A percentile compares a stretch with the other conserved stretches of the same genome.
phyloP scores from a whole-genome alignment of 73 alveolate genomes.

The Blepharisma japonicum region DNA sequence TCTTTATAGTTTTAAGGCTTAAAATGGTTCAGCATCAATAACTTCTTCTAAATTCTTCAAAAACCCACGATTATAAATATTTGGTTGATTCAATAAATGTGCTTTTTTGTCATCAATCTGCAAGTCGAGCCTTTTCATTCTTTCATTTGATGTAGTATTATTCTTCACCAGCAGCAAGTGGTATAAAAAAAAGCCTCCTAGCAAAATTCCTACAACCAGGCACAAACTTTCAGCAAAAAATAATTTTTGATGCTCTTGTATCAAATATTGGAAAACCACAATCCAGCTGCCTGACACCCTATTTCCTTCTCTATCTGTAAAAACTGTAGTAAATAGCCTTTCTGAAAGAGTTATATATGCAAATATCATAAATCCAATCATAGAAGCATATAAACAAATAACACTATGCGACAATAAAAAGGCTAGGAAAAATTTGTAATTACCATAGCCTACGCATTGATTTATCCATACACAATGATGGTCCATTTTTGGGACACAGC shows the following conservation, averaged over 20 bases:
- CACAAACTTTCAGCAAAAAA: constrained; percentile 52
- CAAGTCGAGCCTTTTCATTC: constrained; percentile 38
- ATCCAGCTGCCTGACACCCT: constrained; percentile 44
- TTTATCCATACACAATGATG: constrained; percentile 77
- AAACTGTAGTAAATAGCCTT: constrained; percentile 42
- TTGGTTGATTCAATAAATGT: neutral
- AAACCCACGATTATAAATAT: neutral
- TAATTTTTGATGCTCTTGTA: constrained; percentile 46
- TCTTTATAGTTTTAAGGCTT: neutral
- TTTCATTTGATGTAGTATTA: constrained; percentile 63
- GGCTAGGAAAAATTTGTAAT: constrained; percentile 54
- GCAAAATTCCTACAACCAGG: constrained; percentile 48
- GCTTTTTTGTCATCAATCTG: neutral
- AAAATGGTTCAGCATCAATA: neutral
- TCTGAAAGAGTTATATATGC: constrained; percentile 40
- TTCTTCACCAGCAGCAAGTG: constrained; percentile 53
- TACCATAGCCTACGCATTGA: constrained; percentile 68
- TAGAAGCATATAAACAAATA: constrained; percentile 58
- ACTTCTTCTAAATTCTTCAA: constrained; percentile 13
- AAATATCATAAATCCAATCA: constrained; percentile 43
- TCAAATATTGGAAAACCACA: constrained; percentile 51
- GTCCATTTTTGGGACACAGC: constrained; percentile 62
- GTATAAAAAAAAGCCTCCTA: constrained; percentile 48
- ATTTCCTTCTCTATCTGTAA: constrained; percentile 39
- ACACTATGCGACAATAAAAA: constrained; percentile 57